These are phyloP conservation scores for Bipolaris victoriae DNA, from an alignment of 2,329 filamentous ascomycete genomes.

Conservation along the genomic window DNA sequence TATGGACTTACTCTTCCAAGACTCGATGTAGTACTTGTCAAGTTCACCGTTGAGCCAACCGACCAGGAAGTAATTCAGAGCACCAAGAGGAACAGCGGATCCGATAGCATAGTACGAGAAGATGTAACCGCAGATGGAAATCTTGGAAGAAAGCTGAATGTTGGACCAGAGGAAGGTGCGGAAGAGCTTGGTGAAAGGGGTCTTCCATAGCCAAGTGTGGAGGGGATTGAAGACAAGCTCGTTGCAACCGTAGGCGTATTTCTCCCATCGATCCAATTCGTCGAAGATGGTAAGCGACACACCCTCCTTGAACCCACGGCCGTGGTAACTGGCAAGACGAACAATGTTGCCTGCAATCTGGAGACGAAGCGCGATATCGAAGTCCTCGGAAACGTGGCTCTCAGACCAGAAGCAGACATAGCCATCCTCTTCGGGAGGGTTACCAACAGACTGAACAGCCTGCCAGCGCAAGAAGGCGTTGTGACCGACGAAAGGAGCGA, in stretches of 20 bases:
- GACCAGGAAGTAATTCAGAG: slow-evolving; percentile 71
- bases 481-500: slow-evolving; percentile 76
- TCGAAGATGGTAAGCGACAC: slow-evolving; percentile 76
- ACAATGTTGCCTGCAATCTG: slow-evolving; percentile 71
- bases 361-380: slow-evolving; percentile 73
- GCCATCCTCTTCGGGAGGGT: slow-evolving; percentile 57
- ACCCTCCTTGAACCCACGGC: slow-evolving; percentile 73
- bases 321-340: slow-evolving; percentile 71
- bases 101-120: slow-evolving; percentile 74
- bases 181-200: slow-evolving; percentile 70
- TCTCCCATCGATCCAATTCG: slow-evolving; percentile 72
- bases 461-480: slow-evolving; percentile 76
- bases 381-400: slow-evolving; percentile 76
- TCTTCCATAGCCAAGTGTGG: slow-evolving; percentile 64
- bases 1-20: slow-evolving; percentile 60
- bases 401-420: slow-evolving; percentile 75
- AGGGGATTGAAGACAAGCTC: slow-evolving; percentile 74
- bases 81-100: slow-evolving; percentile 67
- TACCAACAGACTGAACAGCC: slow-evolving; percentile 62
- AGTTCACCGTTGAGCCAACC: slow-evolving; percentile 75
- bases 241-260: slow-evolving; percentile 71
- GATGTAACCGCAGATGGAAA: slow-evolving; percentile 72
- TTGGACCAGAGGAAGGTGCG: slow-evolving; percentile 64
- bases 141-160: slow-evolving; percentile 68
- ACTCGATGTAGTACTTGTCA: slow-evolving; percentile 79